phyloP scores from a whole-genome alignment of 176 grass and related monocot genomes.

The Avena sativa region DNA sequence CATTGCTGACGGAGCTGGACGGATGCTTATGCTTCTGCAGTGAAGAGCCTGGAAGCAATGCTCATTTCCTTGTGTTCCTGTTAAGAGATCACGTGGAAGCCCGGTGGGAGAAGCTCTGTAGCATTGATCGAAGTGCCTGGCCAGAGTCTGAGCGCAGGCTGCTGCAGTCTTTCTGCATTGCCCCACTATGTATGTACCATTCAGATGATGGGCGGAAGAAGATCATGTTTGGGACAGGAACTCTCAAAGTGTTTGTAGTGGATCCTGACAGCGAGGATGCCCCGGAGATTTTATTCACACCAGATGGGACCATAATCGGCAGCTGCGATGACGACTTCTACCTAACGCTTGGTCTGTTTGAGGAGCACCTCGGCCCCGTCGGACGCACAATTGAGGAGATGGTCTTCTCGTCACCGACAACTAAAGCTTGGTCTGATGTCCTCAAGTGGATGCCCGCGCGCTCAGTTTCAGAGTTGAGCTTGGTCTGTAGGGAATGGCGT shows the following conservation, averaged over 20 bases:
- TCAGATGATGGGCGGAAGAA: not conserved
- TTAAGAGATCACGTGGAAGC: not conserved
- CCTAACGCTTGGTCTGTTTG: not conserved
- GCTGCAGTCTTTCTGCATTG: not conserved
- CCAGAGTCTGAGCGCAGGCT: not conserved
- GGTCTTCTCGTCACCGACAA: not conserved
- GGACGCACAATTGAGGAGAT: not conserved
- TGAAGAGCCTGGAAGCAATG: not conserved
- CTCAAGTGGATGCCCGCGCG: not conserved
- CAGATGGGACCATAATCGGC: not conserved
- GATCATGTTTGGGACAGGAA: not conserved
- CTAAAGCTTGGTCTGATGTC: not conserved
- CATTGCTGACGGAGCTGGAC: constrained; percentile 32
- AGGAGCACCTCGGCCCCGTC: not conserved
- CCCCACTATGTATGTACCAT: constrained; percentile 3
- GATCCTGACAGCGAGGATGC: not conserved
- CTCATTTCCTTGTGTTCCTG: not conserved
- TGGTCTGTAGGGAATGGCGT: not conserved
- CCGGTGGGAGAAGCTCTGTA: constrained; percentile 21
- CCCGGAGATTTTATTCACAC: not conserved
- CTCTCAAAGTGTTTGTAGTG: not conserved
- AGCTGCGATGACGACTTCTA: not conserved
- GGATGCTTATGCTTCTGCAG: constrained; percentile 34
- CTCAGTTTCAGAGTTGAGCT: not conserved
- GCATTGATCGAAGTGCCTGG: not conserved